Evolutionary conservation across 179 eudicot genomes (phyloP).

Genomic region (Silene vulgaris): DNA sequence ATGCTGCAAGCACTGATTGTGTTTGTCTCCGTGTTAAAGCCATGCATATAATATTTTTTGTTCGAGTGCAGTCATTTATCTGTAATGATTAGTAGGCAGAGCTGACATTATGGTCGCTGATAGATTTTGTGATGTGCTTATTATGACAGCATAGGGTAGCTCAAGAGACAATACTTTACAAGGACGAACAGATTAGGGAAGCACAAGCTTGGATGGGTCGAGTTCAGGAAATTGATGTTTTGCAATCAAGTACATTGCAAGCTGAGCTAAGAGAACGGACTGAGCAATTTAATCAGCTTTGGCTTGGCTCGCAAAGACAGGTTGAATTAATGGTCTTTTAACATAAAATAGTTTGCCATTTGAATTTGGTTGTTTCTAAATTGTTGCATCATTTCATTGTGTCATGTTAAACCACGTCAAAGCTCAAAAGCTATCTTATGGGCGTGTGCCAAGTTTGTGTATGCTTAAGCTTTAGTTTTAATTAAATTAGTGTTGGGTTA

Average conservation of each 20-base stretch:
- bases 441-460: not conserved
- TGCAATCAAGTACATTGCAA: constrained; percentile 74
- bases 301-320: constrained; percentile 87
- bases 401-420: not conserved
- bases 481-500: not conserved
- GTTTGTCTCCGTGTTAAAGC: not conserved
- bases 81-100: not conserved
- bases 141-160: constrained; percentile 72
- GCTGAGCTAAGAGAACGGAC: constrained; percentile 84
- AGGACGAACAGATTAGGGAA: constrained; percentile 87
- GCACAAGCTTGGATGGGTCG: constrained; percentile 87
- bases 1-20: constrained; percentile 17
- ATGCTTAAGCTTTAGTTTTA: not conserved
- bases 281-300: constrained; percentile 83
- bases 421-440: not conserved
- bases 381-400: not conserved
- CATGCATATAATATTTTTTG: not conserved
- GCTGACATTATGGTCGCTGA: not conserved
- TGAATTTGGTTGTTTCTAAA: not conserved
- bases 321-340: constrained; percentile 31
- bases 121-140: constrained; percentile 15
- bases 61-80: not conserved
- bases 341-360: not conserved
- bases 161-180: constrained; percentile 66
- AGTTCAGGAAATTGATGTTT: constrained; percentile 80